Percentiles rank a stretch among this genome's conserved stretches.
phyloP scores from a whole-genome alignment of 805 yeast species.

The Komagataella kurtzmanii region DNA sequence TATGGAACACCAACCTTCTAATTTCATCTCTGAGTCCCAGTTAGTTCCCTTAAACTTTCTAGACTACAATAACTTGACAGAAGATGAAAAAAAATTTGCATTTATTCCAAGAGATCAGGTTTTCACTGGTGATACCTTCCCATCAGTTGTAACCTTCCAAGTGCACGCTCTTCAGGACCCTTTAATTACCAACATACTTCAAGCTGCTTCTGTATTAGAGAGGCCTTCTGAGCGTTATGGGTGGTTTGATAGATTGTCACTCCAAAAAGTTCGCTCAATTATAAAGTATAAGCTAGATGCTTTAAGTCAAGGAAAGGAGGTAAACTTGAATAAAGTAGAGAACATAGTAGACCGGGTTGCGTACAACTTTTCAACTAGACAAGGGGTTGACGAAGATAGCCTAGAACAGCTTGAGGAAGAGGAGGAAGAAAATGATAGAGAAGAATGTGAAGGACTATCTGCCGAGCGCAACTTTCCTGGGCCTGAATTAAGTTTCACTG shows the following conservation, averaged over 20 bases:
- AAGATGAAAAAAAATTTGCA: constrained; percentile 4
- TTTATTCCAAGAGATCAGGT: constrained; percentile 33
- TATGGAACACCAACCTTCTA: not conserved
- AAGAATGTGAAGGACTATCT: constrained; percentile 3
- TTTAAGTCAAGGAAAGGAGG: constrained; percentile 34
- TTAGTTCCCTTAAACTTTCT: not conserved
- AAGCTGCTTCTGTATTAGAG: constrained; percentile 20
- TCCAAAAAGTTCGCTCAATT: constrained; percentile 53
- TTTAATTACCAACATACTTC: constrained; percentile 34
- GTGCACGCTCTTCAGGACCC: constrained; percentile 67
- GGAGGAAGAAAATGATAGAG: constrained; percentile 4
- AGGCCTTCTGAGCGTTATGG: constrained; percentile 56
- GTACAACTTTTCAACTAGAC: constrained; percentile 11
- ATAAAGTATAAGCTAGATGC: constrained; percentile 61
- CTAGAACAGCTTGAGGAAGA: constrained; percentile 14
- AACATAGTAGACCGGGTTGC: constrained; percentile 26
- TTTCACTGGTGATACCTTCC: constrained; percentile 62
- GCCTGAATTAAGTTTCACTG: not conserved
- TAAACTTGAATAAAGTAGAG: constrained; percentile 26
- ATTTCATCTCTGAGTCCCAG: not conserved
- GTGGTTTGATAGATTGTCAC: constrained; percentile 57
- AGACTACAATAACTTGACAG: not conserved
- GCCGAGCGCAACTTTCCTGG: not conserved
- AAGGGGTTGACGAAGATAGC: constrained; percentile 15
- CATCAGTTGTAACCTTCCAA: constrained; percentile 61